These are phyloP conservation scores for Paxillus rubicundulus DNA, from an alignment of 768 basidiomycete genomes.

Conservation along the genomic window DNA sequence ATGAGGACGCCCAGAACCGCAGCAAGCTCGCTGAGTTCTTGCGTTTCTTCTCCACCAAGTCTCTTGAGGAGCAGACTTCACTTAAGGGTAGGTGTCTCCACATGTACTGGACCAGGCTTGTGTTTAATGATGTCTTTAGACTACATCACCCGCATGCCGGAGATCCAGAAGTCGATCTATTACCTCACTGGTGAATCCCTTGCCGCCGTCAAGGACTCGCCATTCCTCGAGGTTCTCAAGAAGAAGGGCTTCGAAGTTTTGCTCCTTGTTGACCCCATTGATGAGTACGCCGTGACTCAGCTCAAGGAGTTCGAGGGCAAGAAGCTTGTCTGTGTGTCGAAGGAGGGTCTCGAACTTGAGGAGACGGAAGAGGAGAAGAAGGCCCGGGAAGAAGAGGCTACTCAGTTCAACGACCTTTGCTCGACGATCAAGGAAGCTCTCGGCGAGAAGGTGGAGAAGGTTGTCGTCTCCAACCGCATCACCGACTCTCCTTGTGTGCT, in stretches of 20 bases:
- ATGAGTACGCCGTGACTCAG: constrained; percentile 97
- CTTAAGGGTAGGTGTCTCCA: constrained; percentile 70
- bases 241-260: constrained; percentile 99
- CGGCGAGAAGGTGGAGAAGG: constrained; percentile 99
- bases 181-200: constrained; percentile 99
- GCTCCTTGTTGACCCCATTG: constrained; percentile 96
- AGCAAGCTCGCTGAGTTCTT: constrained; percentile 99
- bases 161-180: constrained; percentile 98
- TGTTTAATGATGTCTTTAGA: constrained; percentile 43
- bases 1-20: constrained; percentile 98
- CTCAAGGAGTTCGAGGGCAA: constrained; percentile 99
- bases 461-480: constrained; percentile 96
- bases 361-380: constrained; percentile 99
- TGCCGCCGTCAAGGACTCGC: constrained; percentile 85
- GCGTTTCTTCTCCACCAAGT: constrained; percentile 96
- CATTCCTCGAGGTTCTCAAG: constrained; percentile 99
- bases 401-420: constrained; percentile 86
- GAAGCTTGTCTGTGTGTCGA: constrained; percentile 96
- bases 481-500: constrained; percentile 94
- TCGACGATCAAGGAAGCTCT: constrained; percentile 96
- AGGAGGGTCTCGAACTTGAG: constrained; percentile 98
- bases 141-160: constrained; percentile 99
- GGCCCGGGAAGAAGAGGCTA: constrained; percentile 78
- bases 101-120: background rate
- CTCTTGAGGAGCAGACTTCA: constrained; percentile 84